Evolutionary conservation across 169 alveolate species (phyloP).

Genomic region (Cyclospora cayetanensis): DNA sequence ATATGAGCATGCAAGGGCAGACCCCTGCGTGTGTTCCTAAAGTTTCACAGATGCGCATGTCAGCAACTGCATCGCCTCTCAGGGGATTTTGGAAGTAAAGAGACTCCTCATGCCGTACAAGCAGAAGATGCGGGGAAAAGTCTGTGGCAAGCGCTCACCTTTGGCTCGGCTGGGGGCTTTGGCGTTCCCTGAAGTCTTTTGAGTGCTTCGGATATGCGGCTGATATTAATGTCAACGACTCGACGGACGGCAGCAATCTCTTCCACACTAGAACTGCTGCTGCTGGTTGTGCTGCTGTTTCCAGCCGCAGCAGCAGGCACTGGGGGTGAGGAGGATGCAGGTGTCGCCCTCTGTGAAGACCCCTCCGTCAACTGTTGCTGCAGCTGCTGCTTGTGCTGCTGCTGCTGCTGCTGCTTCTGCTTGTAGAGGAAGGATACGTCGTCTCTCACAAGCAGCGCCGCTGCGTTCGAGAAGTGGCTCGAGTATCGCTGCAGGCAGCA

Average conservation of each 20-base stretch:
- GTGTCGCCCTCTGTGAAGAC: neutral
- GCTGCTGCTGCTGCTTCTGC: constrained; percentile 55
- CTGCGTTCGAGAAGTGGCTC: constrained; percentile 78
- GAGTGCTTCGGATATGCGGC: neutral
- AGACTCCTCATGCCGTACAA: too few species aligned
- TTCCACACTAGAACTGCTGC: neutral
- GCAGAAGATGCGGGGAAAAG: too few species aligned
- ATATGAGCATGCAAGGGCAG: too few species aligned
- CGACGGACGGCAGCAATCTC: constrained; percentile 9
- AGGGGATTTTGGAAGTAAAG: too few species aligned
- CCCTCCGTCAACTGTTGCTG: constrained; percentile 7
- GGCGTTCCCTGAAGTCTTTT: constrained; percentile 16
- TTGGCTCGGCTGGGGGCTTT: neutral
- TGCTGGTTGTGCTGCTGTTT: constrained; percentile 35
- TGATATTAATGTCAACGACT: neutral
- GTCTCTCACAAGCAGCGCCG: constrained; percentile 79
- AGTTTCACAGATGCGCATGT: too few species aligned
- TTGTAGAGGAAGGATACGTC: constrained; percentile 73
- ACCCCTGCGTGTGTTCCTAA: too few species aligned
- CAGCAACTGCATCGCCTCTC: too few species aligned
- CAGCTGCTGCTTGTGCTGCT: constrained; percentile 7
- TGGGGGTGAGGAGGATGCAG: neutral
- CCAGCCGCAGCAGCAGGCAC: neutral
- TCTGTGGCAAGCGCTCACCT: neutral
- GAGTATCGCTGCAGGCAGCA: constrained; percentile 81